A percentile compares a stretch with the other conserved stretches of the same genome.
Conservation (phyloP, 495 filamentous ascomycete genomes). For the Physcia stellaris region DNA sequence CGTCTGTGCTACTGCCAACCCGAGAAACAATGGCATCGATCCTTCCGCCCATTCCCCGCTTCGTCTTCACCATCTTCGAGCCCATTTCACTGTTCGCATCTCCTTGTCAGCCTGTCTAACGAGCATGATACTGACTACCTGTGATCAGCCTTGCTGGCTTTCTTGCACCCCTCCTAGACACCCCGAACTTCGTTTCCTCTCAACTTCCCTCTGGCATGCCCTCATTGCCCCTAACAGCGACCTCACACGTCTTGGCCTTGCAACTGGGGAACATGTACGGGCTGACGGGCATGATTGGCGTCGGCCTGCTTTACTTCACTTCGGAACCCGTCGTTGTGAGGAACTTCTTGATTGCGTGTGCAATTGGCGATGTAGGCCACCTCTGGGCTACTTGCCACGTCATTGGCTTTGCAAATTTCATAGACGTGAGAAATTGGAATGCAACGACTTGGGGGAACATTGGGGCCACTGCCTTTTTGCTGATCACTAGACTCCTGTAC, state of each 20-base stretch:
- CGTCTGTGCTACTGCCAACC: too few species aligned
- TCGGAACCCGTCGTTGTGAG: slow-evolving; percentile 50
- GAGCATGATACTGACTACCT: too few species aligned
- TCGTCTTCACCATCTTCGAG: slow-evolving; percentile 50
- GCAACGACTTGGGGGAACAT: slow-evolving; percentile 62
- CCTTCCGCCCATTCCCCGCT: slow-evolving; percentile 35
- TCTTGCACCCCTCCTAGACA: slow-evolving; percentile 37
- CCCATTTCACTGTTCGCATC: slow-evolving; percentile 47
- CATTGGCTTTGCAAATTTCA: slow-evolving; percentile 39
- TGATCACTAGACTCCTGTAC: slow-evolving; percentile 41
- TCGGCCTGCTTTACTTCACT: slow-evolving; percentile 46
- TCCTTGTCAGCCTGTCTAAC: slow-evolving; percentile 1
- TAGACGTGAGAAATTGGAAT: slow-evolving; percentile 50
- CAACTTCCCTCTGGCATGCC: slow-evolving; percentile 35
- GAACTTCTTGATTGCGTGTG: slow-evolving; percentile 52
- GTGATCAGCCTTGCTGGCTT: slow-evolving; percentile 41
- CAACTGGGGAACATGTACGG: slow-evolving; percentile 58
- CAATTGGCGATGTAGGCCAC: slow-evolving; percentile 56
- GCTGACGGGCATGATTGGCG: slow-evolving; percentile 46
- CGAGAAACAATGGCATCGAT: slow-evolving; percentile 32
- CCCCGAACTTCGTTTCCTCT: slow-evolving; percentile 43
- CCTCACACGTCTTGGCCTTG: slow-evolving; percentile 36
- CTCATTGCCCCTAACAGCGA: slow-evolving; percentile 20
- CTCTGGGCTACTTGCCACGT: slow-evolving; percentile 45
- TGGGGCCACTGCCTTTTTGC: slow-evolving; percentile 42